These are phyloP conservation scores for Lactarius evosmus DNA, from an alignment of 768 basidiomycete genomes.

Conservation along the genomic window DNA sequence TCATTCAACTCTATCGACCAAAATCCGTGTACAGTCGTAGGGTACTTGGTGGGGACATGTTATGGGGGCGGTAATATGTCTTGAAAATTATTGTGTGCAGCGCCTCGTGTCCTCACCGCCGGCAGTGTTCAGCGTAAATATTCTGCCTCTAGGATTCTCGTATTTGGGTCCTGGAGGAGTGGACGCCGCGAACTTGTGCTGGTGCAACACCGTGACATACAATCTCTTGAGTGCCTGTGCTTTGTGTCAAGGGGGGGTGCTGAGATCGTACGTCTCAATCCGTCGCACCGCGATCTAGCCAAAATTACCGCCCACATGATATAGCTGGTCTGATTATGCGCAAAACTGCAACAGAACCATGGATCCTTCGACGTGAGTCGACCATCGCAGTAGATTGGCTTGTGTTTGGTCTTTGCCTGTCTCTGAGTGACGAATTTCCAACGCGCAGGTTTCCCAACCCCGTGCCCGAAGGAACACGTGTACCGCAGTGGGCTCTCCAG, in stretches of 20 bases:
- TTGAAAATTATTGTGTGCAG: neutral
- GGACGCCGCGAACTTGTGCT: neutral
- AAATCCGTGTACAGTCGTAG: neutral
- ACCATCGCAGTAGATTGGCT: neutral
- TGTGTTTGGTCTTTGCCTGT: neutral
- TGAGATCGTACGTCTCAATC: neutral
- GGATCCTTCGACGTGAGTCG: neutral
- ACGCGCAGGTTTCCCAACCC: conserved; percentile 7
- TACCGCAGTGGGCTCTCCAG: conserved; percentile 12
- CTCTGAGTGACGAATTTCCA: neutral
- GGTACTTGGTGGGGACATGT: neutral
- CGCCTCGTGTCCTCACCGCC: neutral
- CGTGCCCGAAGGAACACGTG: conserved; percentile 12
- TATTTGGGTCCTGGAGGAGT: neutral
- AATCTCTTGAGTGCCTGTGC: neutral
- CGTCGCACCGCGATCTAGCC: neutral
- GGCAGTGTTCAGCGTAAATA: neutral
- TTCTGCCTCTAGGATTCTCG: neutral
- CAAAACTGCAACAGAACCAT: neutral
- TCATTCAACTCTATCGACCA: neutral
- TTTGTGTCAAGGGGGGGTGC: neutral
- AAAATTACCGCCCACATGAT: neutral
- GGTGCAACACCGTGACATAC: neutral
- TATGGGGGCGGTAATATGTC: neutral
- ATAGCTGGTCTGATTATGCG: neutral